Evolutionary conservation across 2,329 filamentous ascomycete species (phyloP), one percentile per base, ranked within the genome.

Genomic region (Colletotrichum aenigma): DNA sequence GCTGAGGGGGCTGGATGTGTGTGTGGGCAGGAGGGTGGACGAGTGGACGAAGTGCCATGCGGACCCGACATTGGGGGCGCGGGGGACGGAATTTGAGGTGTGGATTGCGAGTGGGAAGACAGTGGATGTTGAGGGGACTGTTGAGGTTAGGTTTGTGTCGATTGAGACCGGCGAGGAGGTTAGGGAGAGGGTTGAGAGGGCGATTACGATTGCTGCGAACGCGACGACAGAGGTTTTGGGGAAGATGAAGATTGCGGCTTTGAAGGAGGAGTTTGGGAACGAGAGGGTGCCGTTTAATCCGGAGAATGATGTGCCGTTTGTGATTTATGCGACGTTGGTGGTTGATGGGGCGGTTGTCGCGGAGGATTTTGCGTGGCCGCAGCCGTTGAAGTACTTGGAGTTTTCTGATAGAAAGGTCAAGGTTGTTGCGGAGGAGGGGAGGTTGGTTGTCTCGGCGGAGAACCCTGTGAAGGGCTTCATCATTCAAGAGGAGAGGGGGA

Each of bases 311-410:
- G 82, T 86, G 30, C 86, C 86, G 2, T 88, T 86, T n/a, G 86
- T 91, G 4, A 86, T 91, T 26, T 84, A 86, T 10, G 87, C 86
- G 2, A 84, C 85, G 34, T 78, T 91, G 3, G 78, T 83, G 9
- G 77, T 84, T 7, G 80, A 84, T 3, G 86, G 84, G 1, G 75
- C 81, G 21, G 80, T 86, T 18, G 80, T 90, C 3, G 86, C 89
- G 6, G 83, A 86, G 16, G 89, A 90, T 73, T 84, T 87, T 15
- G 89, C 90, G 34, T 93, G 91, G 91, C 91, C 91, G 1, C 89
- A 93, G 64, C 91, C 91, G 1, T 77, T 93, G 66, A 93, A 93
- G 81, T 92, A 92, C 76, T 81, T 91, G 2, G 86, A 89, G 76
- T 83, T 93, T 56, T 81, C 85, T 15, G 82, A 87, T 52, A 86